A percentile compares a stretch with the other conserved stretches of the same genome.
phyloP scores from a whole-genome alignment of 208 protist genomes.

The Trichomonas tenax region DNA sequence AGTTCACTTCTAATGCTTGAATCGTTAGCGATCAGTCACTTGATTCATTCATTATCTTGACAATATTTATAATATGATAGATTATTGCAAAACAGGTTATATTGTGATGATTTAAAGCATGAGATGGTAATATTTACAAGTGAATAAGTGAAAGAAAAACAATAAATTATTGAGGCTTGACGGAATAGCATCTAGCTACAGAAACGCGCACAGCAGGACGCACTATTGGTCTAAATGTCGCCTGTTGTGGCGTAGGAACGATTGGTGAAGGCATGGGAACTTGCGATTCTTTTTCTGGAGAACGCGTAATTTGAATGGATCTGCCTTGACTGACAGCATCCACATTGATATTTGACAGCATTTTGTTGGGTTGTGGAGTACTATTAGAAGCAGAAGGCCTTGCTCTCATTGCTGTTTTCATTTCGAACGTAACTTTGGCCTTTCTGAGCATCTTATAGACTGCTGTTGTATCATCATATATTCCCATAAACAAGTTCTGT shows the following conservation, averaged over 20 bases:
- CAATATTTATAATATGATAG: no score
- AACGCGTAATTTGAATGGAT: not conserved
- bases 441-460: not conserved
- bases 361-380: not conserved
- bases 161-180: not conserved
- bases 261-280: no score
- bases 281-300: no score
- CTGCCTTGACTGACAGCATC: not conserved
- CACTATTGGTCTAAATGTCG: not conserved
- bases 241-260: not conserved
- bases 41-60: no score
- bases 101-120: no score
- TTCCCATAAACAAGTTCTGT: not conserved
- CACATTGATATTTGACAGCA: not conserved
- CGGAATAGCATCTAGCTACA: not conserved
- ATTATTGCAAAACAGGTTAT: no score
- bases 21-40: no score
- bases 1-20: no score
- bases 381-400: not conserved
- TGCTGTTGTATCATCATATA: not conserved
- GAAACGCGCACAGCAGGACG: not conserved
- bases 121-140: no score
- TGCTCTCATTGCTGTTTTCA: not conserved
- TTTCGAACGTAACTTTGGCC: not conserved
- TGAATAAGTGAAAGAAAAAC: no score